A percentile compares a stretch with the other conserved stretches of the same genome.
Evolutionary conservation across 1,139 yeast species (phyloP).

Genomic region (Hanseniaspora gamundiae): DNA sequence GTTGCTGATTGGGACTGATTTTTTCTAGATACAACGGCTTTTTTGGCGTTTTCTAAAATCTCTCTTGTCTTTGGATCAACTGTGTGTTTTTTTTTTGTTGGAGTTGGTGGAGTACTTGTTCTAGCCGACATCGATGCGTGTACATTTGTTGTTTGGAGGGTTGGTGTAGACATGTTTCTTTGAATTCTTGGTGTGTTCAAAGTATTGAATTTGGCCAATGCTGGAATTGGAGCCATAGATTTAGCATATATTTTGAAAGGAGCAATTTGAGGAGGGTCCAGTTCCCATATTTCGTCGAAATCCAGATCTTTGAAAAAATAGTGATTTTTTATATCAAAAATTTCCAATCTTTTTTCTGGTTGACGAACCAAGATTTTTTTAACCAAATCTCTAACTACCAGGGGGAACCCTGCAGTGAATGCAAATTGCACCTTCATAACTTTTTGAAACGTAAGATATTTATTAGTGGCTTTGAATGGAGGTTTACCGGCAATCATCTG

Average conservation of each 20-base stretch:
- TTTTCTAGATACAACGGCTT: constrained; percentile 14
- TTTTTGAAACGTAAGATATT: constrained; percentile 87
- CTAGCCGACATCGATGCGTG: background rate
- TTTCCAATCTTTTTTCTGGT: constrained; percentile 60
- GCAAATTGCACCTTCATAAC: constrained; percentile 75
- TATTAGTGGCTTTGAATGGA: constrained; percentile 94
- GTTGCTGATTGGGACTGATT: constrained; percentile 9
- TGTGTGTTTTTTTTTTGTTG: constrained; percentile 5
- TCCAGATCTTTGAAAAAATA: constrained; percentile 58
- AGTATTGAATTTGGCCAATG: constrained; percentile 12
- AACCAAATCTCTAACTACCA: constrained; percentile 57
- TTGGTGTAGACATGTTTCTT: constrained; percentile 24
- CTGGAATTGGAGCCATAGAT: constrained; percentile 32
- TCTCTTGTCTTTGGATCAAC: constrained; percentile 23
- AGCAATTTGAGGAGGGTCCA: constrained; percentile 60
- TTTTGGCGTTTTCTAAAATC: constrained; percentile 19
- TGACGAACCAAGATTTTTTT: constrained; percentile 52
- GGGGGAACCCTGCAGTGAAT: constrained; percentile 68
- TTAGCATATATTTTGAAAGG: constrained; percentile 50
- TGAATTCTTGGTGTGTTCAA: constrained; percentile 23
- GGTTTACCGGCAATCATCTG: constrained; percentile 93
- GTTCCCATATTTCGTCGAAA: constrained; percentile 63
- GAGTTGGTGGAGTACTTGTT: background rate
- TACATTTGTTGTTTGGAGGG: constrained; percentile 5
- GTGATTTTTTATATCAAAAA: constrained; percentile 63